These are phyloP conservation scores for Capsella rubella DNA, from an alignment of 441 rosid species.

Conservation along the genomic window DNA sequence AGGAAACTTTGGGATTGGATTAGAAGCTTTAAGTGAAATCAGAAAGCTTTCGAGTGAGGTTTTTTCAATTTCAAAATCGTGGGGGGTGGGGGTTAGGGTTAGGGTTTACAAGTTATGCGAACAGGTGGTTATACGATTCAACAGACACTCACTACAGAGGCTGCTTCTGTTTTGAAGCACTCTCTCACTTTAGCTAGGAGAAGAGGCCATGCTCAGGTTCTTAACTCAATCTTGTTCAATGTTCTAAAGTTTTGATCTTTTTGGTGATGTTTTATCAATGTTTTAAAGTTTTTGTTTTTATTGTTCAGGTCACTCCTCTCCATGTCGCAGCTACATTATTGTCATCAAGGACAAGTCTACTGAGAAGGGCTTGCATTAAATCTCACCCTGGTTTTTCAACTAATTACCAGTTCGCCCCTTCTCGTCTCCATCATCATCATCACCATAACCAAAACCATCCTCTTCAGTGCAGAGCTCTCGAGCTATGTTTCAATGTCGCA, in stretches of 20 bases:
- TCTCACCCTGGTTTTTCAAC: conserved; percentile 59
- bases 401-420: conserved; percentile 49
- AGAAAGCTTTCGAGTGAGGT: conserved; percentile 33
- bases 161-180: conserved; percentile 98
- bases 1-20: conserved; percentile 24
- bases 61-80: conserved; percentile 28
- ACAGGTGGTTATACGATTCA: conserved; percentile 92
- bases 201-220: conserved; percentile 94
- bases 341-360: conserved; percentile 69
- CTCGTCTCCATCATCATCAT: conserved; percentile 37
- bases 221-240: not conserved
- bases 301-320: conserved; percentile 72
- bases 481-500: conserved; percentile 94
- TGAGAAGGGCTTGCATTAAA: conserved; percentile 86
- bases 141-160: conserved; percentile 98
- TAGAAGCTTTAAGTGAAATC: conserved; percentile 24
- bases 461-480: conserved; percentile 90
- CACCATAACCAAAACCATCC: conserved; percentile 56
- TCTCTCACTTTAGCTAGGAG: conserved; percentile 91
- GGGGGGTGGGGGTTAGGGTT: conserved; percentile 67
- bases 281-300: conserved; percentile 2
- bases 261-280: conserved; percentile 18
- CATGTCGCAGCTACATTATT: conserved; percentile 92
- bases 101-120: conserved; percentile 89
- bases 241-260: conserved; percentile 24